Conservation (phyloP, 139 green algal species). For the Closterium sp. region DNA sequence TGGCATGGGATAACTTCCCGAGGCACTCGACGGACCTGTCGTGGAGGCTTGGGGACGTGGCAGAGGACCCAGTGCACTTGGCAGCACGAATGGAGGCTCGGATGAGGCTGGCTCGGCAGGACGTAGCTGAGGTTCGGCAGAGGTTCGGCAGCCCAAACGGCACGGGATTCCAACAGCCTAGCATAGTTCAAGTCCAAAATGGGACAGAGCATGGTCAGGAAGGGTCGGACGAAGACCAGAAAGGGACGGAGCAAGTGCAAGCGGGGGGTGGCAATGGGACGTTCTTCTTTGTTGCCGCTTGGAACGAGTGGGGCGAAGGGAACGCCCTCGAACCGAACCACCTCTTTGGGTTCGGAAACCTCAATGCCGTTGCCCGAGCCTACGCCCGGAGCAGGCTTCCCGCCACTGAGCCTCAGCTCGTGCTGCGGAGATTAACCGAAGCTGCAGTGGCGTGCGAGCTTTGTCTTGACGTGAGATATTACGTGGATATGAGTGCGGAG, state of each 20-base stretch:
- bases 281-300: neutral
- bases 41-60: neutral
- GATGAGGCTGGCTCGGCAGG: neutral
- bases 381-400: neutral
- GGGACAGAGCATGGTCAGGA: neutral
- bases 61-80: neutral
- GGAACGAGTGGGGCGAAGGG: neutral
- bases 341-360: neutral
- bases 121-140: neutral
- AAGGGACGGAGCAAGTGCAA: neutral
- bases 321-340: neutral
- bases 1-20: neutral
- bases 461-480: neutral
- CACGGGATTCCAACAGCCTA: neutral
- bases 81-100: neutral
- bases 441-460: neutral
- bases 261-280: neutral
- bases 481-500: neutral
- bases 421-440: neutral
- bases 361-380: neutral
- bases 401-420: neutral
- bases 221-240: neutral
- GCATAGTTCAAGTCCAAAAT: neutral
- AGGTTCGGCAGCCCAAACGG: neutral
- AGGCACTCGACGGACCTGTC: neutral